Evolutionary conservation across 2,329 filamentous ascomycete species (phyloP).

Genomic region (Pseudogymnoascus sp.): DNA sequence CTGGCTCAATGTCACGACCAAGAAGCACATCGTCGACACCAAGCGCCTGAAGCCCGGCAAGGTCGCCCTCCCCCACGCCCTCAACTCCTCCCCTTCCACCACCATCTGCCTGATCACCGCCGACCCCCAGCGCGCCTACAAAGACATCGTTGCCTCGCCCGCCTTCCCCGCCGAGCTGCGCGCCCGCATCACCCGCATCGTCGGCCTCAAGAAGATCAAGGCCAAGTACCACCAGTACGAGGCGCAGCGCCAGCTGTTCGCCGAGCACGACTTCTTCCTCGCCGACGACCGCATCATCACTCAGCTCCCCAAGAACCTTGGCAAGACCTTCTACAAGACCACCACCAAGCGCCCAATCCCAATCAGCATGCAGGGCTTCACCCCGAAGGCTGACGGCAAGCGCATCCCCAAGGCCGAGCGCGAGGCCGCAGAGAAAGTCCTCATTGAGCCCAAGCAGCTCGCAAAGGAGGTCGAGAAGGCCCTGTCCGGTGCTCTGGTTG

Average conservation of each 20-base stretch:
- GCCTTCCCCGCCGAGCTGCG: slow-evolving; percentile 62
- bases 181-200: slow-evolving; percentile 64
- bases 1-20: slow-evolving; percentile 58
- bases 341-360: slow-evolving; percentile 82
- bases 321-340: slow-evolving; percentile 86
- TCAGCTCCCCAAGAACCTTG: slow-evolving; percentile 67
- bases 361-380: slow-evolving; percentile 59
- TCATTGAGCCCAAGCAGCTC: slow-evolving; percentile 44
- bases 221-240: slow-evolving; percentile 87
- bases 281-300: slow-evolving; percentile 81
- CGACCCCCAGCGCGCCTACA: slow-evolving; percentile 75
- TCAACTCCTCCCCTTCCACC: slow-evolving; percentile 58
- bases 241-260: slow-evolving; percentile 70
- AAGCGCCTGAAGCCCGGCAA: slow-evolving; percentile 76
- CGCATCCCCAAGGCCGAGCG: slow-evolving; percentile 49
- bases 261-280: slow-evolving; percentile 88
- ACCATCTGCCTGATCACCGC: slow-evolving; percentile 84
- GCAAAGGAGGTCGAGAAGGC: slow-evolving; percentile 77
- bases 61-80: slow-evolving; percentile 68
- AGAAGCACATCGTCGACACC: slow-evolving; percentile 63
- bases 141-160: slow-evolving; percentile 72
- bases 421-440: slow-evolving; percentile 32
- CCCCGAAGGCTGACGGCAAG: slow-evolving; percentile 54
- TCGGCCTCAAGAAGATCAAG: slow-evolving; percentile 80
- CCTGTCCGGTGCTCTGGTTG: slow-evolving; percentile 68